These are phyloP conservation scores for Cutaneotrichosporon cavernicola DNA, from an alignment of 1,284 basidiomycete genomes.

Conservation along the genomic window DNA sequence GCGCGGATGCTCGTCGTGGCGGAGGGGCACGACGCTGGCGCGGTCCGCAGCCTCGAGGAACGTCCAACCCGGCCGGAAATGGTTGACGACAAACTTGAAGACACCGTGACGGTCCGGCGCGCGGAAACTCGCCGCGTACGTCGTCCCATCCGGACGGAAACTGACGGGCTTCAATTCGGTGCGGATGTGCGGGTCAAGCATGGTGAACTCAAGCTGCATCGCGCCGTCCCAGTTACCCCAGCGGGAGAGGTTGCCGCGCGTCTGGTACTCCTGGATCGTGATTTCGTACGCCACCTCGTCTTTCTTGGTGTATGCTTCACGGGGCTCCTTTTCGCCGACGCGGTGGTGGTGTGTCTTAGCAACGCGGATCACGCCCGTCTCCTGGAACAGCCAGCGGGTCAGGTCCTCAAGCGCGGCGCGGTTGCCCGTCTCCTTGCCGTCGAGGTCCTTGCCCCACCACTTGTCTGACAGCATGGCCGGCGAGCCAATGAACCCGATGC, in stretches of 20 bases:
- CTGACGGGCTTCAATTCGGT: constrained; percentile 62
- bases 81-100: constrained; percentile 89
- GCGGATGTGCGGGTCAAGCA: constrained; percentile 93
- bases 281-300: constrained; percentile 75
- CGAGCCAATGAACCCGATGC: constrained; percentile 79
- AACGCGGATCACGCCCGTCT: constrained; percentile 75
- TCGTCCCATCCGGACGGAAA: constrained; percentile 34
- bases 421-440: constrained; percentile 66
- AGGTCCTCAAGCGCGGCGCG: constrained; percentile 70
- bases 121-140: constrained; percentile 75
- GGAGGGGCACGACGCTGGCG: constrained; percentile 84
- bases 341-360: constrained; percentile 72
- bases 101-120: constrained; percentile 95
- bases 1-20: constrained; percentile 91
- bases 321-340: constrained; percentile 60
- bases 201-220: constrained; percentile 91
- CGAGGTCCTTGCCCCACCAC: constrained; percentile 46
- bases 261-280: constrained; percentile 53
- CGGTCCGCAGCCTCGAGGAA: constrained; percentile 71
- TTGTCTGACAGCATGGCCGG: constrained; percentile 68
- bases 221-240: constrained; percentile 74
- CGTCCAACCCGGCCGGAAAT: constrained; percentile 79
- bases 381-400: constrained; percentile 87
- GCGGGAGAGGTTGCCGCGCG: constrained; percentile 33
- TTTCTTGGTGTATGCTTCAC: constrained; percentile 77